These are phyloP conservation scores for Pyronema domesticum DNA, from an alignment of 495 filamentous ascomycete species.

Conservation along the genomic window DNA sequence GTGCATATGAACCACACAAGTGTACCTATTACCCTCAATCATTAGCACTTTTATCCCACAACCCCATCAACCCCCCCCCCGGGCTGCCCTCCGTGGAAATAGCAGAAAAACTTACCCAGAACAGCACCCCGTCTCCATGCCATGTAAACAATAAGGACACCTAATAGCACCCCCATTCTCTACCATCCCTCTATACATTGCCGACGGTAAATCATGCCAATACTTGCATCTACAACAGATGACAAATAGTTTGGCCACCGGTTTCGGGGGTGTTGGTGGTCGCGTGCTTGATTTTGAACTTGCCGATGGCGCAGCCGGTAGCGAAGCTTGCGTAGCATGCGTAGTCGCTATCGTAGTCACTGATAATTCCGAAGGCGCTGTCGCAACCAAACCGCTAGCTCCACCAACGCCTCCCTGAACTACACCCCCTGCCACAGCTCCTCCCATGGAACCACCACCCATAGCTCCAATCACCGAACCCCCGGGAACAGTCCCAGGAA, in stretches of 20 bases:
- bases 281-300: not conserved
- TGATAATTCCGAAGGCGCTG: not conserved
- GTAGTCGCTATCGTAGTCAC: conserved; percentile 2
- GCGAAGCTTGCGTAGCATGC: too few relatives aligned
- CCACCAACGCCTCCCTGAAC: not conserved
- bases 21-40: conserved; percentile 14
- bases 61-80: not conserved
- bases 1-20: conserved; percentile 24
- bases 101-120: conserved; percentile 42
- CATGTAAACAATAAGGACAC: conserved; percentile 65
- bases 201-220: conserved; percentile 64
- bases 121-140: conserved; percentile 55
- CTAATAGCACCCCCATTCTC: conserved; percentile 39
- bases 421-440: not conserved
- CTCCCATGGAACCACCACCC: too few relatives aligned
- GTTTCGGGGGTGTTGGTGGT: conserved; percentile 26
- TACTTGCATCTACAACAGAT: conserved; percentile 68
- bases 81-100: not conserved
- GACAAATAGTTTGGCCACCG: conserved; percentile 57
- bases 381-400: not conserved
- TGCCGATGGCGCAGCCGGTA: not conserved
- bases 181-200: conserved; percentile 56
- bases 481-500: too few relatives aligned
- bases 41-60: not conserved
- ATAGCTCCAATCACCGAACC: too few relatives aligned